A percentile compares a stretch with the other conserved stretches of the same genome.
phyloP scores from a whole-genome alignment of 805 yeast genomes.

The Candida cerambycidarum region DNA sequence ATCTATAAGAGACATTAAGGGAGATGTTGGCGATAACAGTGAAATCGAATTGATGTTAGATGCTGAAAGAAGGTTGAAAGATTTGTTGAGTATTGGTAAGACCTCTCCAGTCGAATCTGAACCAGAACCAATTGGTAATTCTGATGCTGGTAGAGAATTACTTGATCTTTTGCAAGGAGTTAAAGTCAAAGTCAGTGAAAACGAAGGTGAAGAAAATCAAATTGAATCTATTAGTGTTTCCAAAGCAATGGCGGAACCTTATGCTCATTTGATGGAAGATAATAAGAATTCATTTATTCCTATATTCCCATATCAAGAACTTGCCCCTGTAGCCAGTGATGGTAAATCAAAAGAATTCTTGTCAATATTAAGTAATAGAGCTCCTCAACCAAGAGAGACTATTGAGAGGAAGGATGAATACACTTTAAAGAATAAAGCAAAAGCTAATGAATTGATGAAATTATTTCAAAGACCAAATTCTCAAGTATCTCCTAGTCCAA shows the following conservation, averaged over 20 bases:
- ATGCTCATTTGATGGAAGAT: conserved; percentile 17
- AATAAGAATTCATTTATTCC: conserved; percentile 23
- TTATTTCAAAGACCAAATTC: conserved; percentile 23
- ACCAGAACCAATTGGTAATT: conserved; percentile 13
- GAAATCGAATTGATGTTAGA: conserved; percentile 60
- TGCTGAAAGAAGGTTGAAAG: conserved; percentile 67
- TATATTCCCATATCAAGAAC: conserved; percentile 22
- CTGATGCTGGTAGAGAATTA: conserved; percentile 77
- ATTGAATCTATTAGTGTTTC: conserved; percentile 14
- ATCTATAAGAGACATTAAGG: conserved; percentile 58
- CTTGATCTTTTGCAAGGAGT: conserved; percentile 56
- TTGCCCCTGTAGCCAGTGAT: conserved; percentile 15
- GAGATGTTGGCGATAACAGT: conserved; percentile 16
- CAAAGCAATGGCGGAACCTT: conserved; percentile 19
- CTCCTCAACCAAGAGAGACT: conserved; percentile 3
- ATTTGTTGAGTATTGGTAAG: conserved; percentile 56
- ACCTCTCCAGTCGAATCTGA: conserved; percentile 16
- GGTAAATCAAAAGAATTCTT: conserved; percentile 44
- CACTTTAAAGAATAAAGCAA: conserved; percentile 26
- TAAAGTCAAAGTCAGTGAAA: conserved; percentile 6
- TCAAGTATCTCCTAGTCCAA: background rate
- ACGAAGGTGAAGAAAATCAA: conserved; percentile 3
- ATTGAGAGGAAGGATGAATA: conserved; percentile 13
- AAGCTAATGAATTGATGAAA: conserved; percentile 30
- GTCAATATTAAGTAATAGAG: conserved; percentile 37